Base-by-base conservation (phyloP, 2,329 filamentous ascomycete species). In the Claviceps purpurea region DNA sequence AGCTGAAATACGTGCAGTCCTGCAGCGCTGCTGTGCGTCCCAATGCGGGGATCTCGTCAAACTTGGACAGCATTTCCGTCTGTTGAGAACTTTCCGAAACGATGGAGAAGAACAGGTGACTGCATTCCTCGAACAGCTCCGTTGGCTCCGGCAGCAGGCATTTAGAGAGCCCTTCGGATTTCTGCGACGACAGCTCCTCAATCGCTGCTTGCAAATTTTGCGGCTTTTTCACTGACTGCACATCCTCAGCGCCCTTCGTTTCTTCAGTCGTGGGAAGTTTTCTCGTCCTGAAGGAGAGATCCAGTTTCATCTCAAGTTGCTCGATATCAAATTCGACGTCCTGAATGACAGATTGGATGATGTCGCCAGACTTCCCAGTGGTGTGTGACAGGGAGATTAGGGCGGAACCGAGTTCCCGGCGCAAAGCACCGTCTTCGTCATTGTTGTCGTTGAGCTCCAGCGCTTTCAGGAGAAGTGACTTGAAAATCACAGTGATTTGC, bases 271-370 rank as follows among this genome's bases (percentile, higher is more conserved):
- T 71, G n/a, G 75, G 70, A 18, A 79, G 66, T 45, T 77, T 71
- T 53, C 59, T 71, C 7, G 77, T 76, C 42, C 84, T 78, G 55
- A 90, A 79, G 10, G 82, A 78, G 8, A 84, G 79, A 52, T 87
- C 83, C 20, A 94, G 73, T 58, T 81, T 84, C 68, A 87, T 76
- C 67, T 93, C 87, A 18, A 93, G 69, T 47, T 82, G 77, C 55
- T 88, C 80, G 45, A 93, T 77, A 60, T 93, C 84, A 54, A 89
- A 75, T 13, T 83, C 78, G 7, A 81, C 77, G 42, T 84, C 78
- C 39, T 80, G 73, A 40, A 91, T 76, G 4, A 83, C 77, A n/a
- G 74, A 74, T 55, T 81, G 75, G 53, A 93, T 79, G n/a, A 83
- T 72, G 26, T 77, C 73, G 13, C 81, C 82, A 22, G 79, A 70